Base-by-base conservation (phyloP, 2,329 filamentous ascomycete species). In the Fusarium sp. region DNA sequence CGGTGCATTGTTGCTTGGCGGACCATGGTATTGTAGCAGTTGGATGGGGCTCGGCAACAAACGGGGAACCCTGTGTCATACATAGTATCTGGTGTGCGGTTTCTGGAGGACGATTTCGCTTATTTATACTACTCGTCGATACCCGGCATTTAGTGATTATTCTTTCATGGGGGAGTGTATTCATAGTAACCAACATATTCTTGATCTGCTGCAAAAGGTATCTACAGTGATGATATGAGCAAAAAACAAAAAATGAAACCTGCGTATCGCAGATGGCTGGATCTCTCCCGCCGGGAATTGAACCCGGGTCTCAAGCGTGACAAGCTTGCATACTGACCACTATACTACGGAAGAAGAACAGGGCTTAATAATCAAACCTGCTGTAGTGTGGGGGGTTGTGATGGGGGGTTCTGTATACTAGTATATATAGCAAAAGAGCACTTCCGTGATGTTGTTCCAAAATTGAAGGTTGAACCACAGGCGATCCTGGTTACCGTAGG, bases 51-150 rank as follows among this genome's bases (percentile, higher is more conserved):
- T 53, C 39, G 47, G 67, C 63, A 67, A 57, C 37, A 37, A 59
- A 25, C 25, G 29, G 29, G 25, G 29, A 46, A 57, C 66, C 51
- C 37, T 42, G 45, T 69, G 61, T 69, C 65, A 66, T 58, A 66
- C 65, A 66, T 58, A 66, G 67, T 70, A 70, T 56, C 25, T 70
- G 50, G 29, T 48, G 53, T 37, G 43, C 20, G 11, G 11, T 36
- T 49, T 61, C 46, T 55, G 33, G 36, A 47, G 63, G 65, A 53
- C 56, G 56, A 55, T 66, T 66, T 57, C 52, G 43, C 29, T 66
- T 71, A 63, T 63, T 72, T 70, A 72, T 72, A 73, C 62, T 74
- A 70, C 72, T 74, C 70, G 73, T 75, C 75, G 73, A 77, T 77
- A 77, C 75, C 75, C 75, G 72, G 75, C 73, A 76, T 63, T 45